Evolutionary conservation across 2,329 filamentous ascomycete genomes (phyloP).

Genomic region (Bertia moriformis): DNA sequence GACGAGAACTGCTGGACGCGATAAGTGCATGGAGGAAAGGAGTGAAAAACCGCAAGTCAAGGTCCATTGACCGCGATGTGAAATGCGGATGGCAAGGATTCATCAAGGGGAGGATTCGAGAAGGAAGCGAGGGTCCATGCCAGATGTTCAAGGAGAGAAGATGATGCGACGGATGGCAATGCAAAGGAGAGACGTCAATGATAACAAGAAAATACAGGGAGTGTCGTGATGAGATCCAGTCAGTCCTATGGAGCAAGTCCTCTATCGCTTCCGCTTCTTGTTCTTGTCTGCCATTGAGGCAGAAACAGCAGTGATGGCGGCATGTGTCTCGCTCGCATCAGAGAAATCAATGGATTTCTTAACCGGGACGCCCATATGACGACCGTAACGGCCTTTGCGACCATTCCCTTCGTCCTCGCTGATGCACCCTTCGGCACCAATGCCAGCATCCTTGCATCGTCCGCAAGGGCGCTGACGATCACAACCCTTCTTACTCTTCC

Average conservation of each 20-base stretch:
- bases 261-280: slow-evolving; percentile 55
- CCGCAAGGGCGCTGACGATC: slow-evolving; percentile 91
- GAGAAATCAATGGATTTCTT: slow-evolving; percentile 28
- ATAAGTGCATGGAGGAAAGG: too few species aligned
- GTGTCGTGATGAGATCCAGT: too few species aligned
- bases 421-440: slow-evolving; percentile 83
- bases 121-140: too few species aligned
- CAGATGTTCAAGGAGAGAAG: too few species aligned
- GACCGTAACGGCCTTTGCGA: slow-evolving; percentile 79
- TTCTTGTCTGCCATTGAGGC: slow-evolving; percentile 35
- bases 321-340: slow-evolving; percentile 3
- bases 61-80: too few species aligned
- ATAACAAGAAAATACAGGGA: too few species aligned
- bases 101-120: too few species aligned
- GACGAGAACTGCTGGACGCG: background rate
- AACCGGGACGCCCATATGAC: slow-evolving; percentile 55
- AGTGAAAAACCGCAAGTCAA: too few species aligned
- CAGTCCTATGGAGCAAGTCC: too few species aligned
- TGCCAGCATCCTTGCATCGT: slow-evolving; percentile 87
- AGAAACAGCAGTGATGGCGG: slow-evolving; percentile 1
- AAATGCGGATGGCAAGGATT: too few species aligned
- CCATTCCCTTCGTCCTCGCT: slow-evolving; percentile 97
- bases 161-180: too few species aligned
- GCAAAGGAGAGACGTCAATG: too few species aligned
- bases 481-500: slow-evolving; percentile 99